Evolutionary conservation across 1,139 yeast genomes (phyloP).

Genomic region (Taiozyma sp.): DNA sequence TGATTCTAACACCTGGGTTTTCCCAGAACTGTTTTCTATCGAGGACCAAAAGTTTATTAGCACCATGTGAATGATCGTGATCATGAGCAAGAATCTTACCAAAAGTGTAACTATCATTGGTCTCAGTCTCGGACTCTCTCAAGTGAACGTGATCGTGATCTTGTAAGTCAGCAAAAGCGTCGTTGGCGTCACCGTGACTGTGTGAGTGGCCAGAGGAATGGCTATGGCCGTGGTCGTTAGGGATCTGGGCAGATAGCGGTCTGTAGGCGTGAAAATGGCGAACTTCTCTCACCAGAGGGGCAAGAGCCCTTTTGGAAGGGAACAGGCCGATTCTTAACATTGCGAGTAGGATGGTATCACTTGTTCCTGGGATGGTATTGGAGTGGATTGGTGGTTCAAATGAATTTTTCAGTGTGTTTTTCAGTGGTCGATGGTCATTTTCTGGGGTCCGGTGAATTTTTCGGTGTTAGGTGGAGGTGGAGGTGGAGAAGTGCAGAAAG

Average conservation of each 20-base stretch:
- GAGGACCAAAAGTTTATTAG: constrained; percentile 32
- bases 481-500: not conserved
- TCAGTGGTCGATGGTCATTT: not conserved
- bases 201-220: constrained; percentile 24
- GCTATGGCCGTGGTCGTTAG: constrained; percentile 22
- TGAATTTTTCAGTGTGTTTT: not conserved
- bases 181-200: constrained; percentile 12
- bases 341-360: not conserved
- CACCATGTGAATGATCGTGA: constrained; percentile 31
- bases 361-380: not conserved
- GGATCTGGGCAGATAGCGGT: constrained; percentile 1
- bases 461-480: not conserved
- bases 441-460: not conserved
- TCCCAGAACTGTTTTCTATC: constrained; percentile 37
- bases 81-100: constrained; percentile 27
- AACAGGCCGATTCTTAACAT: constrained; percentile 4
- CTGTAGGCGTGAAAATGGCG: constrained; percentile 2
- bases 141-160: constrained; percentile 35
- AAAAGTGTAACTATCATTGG: constrained; percentile 29
- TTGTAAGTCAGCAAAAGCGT: constrained; percentile 16
- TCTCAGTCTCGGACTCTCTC: constrained; percentile 34
- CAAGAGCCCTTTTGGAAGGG: not conserved
- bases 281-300: not conserved
- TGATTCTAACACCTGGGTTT: constrained; percentile 89
- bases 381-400: not conserved